These are phyloP conservation scores for Carallia pectinifolia DNA, from an alignment of 345 rosid species.

Conservation along the genomic window DNA sequence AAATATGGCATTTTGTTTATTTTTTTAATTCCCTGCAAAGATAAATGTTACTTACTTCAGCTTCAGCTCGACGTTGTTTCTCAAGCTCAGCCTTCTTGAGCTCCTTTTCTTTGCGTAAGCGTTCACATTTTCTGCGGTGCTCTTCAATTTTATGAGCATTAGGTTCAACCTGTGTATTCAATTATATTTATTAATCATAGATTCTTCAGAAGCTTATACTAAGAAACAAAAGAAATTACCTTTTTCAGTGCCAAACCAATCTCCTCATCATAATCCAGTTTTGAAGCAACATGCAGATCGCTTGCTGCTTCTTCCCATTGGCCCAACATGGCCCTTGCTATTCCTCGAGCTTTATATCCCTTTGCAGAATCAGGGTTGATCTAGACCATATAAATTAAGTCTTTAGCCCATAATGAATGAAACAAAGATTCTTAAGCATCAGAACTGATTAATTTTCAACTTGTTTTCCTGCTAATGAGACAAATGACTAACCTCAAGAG, in stretches of 20 bases:
- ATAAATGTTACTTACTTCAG: conserved; percentile 42
- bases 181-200: conserved; percentile 4
- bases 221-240: conserved; percentile 35
- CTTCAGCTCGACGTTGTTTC: conserved; percentile 44
- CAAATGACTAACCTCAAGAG: conserved; percentile 53
- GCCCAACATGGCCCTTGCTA: conserved; percentile 77
- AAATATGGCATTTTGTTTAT: background rate
- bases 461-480: conserved; percentile 6
- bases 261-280: conserved; percentile 84
- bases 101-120: conserved; percentile 62
- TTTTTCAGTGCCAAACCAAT: conserved; percentile 57
- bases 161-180: conserved; percentile 65
- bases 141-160: conserved; percentile 70
- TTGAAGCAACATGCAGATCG: conserved; percentile 79
- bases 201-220: background rate
- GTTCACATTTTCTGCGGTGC: conserved; percentile 71
- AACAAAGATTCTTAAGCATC: conserved; percentile 6
- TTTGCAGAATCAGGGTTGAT: conserved; percentile 85
- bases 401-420: background rate
- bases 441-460: conserved; percentile 3
- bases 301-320: conserved; percentile 76
- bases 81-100: conserved; percentile 47
- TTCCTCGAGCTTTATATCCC: conserved; percentile 79
- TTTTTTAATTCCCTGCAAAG: background rate
- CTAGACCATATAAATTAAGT: conserved; percentile 35